Percentiles rank a stretch among this genome's conserved stretches.
These are phyloP conservation scores for Psophocarpus tetragonolobus DNA, from an alignment of 306 rosid genomes.

Conservation along the genomic window DNA sequence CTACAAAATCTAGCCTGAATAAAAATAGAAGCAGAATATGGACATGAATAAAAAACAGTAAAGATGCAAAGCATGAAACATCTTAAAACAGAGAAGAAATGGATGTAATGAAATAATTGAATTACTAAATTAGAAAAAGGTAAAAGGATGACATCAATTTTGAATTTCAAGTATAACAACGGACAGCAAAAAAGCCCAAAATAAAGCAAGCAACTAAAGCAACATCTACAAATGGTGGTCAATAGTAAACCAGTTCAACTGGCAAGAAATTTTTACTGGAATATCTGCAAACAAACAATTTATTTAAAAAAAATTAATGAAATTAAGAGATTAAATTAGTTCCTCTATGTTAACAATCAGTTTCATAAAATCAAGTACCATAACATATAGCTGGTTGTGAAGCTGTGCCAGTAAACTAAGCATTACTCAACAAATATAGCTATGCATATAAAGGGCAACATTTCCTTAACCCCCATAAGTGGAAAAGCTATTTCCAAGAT, in stretches of 20 bases:
- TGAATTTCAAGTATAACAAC: neutral
- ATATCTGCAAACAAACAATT: neutral
- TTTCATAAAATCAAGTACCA: neutral
- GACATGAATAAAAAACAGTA: neutral
- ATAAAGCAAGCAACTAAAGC: neutral
- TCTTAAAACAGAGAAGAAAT: neutral
- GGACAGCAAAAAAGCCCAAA: neutral
- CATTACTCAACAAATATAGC: neutral
- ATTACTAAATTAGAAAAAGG: neutral
- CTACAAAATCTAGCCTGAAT: neutral
- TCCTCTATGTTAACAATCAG: neutral
- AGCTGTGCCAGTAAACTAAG: conserved; percentile 9
- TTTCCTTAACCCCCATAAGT: neutral
- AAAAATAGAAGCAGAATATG: neutral
- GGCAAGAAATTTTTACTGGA: neutral
- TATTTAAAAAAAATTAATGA: neutral
- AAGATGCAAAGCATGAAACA: neutral
- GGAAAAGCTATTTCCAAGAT: neutral
- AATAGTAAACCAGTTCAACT: neutral
- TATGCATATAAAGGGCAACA: neutral
- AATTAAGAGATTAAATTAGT: neutral
- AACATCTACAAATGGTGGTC: neutral
- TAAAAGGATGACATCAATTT: neutral
- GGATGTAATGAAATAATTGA: neutral
- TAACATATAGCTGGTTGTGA: neutral